Evolutionary conservation across 2,329 filamentous ascomycete species (phyloP).

Genomic region (Colletotrichum sp.): DNA sequence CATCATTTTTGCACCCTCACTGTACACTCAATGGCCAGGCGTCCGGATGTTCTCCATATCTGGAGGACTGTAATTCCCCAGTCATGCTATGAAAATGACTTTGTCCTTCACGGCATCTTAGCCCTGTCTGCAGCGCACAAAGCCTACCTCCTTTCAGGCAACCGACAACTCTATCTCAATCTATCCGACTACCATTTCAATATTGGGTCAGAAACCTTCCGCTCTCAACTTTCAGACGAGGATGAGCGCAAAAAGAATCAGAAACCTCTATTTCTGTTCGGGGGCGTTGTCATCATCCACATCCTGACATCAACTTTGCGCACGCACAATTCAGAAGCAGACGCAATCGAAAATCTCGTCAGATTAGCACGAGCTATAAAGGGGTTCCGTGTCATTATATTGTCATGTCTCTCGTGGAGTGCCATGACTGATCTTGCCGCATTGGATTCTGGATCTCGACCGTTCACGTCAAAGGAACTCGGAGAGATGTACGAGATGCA

Average conservation of each 20-base stretch:
- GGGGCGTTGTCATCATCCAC: neutral
- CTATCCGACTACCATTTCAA: neutral
- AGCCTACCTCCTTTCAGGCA: neutral
- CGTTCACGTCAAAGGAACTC: neutral
- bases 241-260: neutral
- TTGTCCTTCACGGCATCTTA: neutral
- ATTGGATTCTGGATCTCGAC: neutral
- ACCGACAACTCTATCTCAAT: neutral
- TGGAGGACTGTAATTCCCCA: neutral
- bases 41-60: neutral
- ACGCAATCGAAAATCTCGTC: neutral
- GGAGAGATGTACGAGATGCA: neutral
- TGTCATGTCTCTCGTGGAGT: neutral
- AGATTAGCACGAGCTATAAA: neutral
- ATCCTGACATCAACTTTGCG: neutral
- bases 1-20: neutral
- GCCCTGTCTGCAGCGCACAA: neutral
- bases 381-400: neutral
- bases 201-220: neutral
- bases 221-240: neutral
- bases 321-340: neutral
- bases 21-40: neutral
- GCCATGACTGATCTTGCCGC: neutral
- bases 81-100: neutral
- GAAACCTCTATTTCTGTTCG: neutral